Conservation (phyloP, 129 eudicot genomes). For the Rutidosis leptorrhynchoides region DNA sequence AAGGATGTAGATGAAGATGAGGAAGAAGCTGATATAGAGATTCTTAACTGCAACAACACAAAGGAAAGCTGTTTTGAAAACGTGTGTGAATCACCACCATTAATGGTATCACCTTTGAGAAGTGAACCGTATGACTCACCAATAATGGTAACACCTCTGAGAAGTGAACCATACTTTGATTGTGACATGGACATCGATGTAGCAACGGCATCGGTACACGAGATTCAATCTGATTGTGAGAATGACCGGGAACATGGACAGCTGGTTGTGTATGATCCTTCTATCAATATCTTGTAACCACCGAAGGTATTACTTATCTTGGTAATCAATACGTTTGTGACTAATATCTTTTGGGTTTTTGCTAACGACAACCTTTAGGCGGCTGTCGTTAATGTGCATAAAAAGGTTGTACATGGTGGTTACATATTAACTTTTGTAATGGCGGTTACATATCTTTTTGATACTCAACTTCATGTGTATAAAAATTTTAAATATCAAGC, state of each 20-base stretch:
- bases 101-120: conserved; percentile 26
- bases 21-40: conserved; percentile 26
- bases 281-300: conserved; percentile 28
- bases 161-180: neutral
- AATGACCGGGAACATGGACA: conserved; percentile 24
- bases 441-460: no score
- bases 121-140: conserved; percentile 24
- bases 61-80: conserved; percentile 22
- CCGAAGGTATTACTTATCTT: conserved; percentile 39
- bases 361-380: no score
- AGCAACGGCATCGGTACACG: conserved; percentile 7
- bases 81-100: conserved; percentile 20
- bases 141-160: conserved; percentile 21
- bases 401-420: no score
- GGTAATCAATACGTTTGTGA: neutral
- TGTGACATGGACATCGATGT: conserved; percentile 16
- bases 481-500: neutral
- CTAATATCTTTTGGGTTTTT: no score
- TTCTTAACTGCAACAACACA: conserved; percentile 16
- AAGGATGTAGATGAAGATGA: conserved; percentile 28
- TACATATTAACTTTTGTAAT: no score
- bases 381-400: no score
- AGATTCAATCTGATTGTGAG: conserved; percentile 15
- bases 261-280: conserved; percentile 30
- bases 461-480: neutral